phyloP scores from a whole-genome alignment of 31 red algal genomes.

The Asparagopsis taxiformis region DNA sequence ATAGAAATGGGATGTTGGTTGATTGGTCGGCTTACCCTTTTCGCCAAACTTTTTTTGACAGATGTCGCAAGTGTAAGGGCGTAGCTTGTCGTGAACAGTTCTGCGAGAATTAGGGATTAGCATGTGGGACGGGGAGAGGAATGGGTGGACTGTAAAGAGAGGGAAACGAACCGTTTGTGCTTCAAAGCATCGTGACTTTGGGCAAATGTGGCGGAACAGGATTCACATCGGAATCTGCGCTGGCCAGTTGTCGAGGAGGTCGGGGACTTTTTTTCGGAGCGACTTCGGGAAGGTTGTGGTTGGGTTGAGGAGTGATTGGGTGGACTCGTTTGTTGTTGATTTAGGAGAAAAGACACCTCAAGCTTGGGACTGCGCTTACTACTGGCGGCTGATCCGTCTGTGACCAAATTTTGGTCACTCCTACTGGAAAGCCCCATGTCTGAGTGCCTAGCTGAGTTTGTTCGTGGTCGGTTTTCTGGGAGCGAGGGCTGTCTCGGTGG shows the following conservation, averaged over 20 bases:
- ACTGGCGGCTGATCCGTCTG: neutral
- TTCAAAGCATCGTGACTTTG: constrained; percentile 54
- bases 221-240: constrained; percentile 25
- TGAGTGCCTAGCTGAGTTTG: too few species aligned
- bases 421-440: too few species aligned
- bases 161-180: constrained; percentile 47
- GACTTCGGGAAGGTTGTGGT: constrained; percentile 1
- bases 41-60: constrained; percentile 52
- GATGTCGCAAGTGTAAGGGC: constrained; percentile 43
- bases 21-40: constrained; percentile 27
- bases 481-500: too few species aligned
- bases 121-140: too few species aligned
- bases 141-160: too few species aligned
- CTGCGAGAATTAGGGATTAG: constrained; percentile 17
- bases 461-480: too few species aligned
- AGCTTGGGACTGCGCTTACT: constrained; percentile 18
- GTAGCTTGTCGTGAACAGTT: constrained; percentile 53
- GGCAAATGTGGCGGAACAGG: constrained; percentile 43
- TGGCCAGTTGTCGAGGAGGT: constrained; percentile 12
- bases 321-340: neutral
- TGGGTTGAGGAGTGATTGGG: neutral
- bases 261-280: neutral
- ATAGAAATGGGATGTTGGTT: neutral
- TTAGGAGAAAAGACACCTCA: constrained; percentile 19
- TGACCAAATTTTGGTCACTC: too few species aligned